These are phyloP conservation scores for Pseudomicrostroma phylloplanum DNA, from an alignment of 1,284 basidiomycete species.

Conservation along the genomic window DNA sequence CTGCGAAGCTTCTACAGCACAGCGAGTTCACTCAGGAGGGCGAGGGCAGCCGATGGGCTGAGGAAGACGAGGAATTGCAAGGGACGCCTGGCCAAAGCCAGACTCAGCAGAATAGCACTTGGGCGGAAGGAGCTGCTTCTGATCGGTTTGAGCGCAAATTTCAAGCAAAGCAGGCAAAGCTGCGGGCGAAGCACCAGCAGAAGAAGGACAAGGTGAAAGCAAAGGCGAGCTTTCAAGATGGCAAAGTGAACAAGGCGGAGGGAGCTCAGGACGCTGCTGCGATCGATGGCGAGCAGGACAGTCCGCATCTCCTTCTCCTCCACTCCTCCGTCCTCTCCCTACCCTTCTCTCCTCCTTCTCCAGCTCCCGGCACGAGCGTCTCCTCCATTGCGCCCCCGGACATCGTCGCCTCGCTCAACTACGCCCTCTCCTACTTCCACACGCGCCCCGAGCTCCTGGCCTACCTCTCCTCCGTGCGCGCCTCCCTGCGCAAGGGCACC, in stretches of 20 bases:
- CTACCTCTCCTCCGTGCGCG: slow-evolving; percentile 22
- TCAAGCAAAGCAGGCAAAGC: slow-evolving; percentile 18
- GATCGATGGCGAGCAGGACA: background rate
- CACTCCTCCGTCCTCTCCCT: slow-evolving; percentile 38
- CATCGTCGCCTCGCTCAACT: slow-evolving; percentile 37
- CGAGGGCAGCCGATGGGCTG: background rate
- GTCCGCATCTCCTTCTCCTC: slow-evolving; percentile 15
- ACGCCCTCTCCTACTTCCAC: slow-evolving; percentile 43
- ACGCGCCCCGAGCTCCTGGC: slow-evolving; percentile 25
- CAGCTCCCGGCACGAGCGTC: background rate
- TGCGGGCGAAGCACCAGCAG: slow-evolving; percentile 5
- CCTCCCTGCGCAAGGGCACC: slow-evolving; percentile 26
- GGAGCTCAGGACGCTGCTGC: too few species aligned
- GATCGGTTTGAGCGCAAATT: slow-evolving; percentile 34
- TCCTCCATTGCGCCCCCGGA: slow-evolving; percentile 24
- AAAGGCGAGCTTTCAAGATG: background rate
- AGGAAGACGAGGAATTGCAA: background rate
- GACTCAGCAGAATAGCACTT: slow-evolving; percentile 14
- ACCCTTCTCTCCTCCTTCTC: slow-evolving; percentile 18
- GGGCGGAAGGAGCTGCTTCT: slow-evolving; percentile 25
- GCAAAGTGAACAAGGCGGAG: background rate
- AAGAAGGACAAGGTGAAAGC: background rate
- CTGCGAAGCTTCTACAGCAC: background rate
- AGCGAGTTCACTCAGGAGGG: background rate
- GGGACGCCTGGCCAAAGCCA: background rate